Conservation (phyloP, 208 protist genomes). For the Wallacemonas sp. region DNA sequence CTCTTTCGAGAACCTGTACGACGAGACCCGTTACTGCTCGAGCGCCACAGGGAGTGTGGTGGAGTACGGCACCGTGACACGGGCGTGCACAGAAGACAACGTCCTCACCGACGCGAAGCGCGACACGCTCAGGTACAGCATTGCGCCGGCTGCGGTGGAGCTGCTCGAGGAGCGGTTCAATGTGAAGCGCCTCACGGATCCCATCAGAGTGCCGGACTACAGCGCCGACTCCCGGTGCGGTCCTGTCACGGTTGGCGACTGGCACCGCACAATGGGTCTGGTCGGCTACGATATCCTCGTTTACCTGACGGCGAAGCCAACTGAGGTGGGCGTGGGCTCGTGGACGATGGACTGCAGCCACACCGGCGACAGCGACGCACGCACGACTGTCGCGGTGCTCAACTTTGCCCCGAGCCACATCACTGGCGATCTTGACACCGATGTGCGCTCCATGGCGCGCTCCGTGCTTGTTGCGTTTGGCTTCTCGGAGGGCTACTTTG, state of each 20-base stretch:
- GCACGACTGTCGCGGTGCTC: neutral
- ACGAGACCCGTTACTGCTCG: neutral
- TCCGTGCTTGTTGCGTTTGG: neutral
- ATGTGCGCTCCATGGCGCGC: neutral
- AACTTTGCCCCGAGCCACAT: neutral
- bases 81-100: neutral
- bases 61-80: neutral
- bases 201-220: neutral
- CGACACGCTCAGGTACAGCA: neutral
- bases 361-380: neutral
- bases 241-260: neutral
- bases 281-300: neutral
- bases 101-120: neutral
- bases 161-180: neutral
- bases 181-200: neutral
- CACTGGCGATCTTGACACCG: too few relatives aligned
- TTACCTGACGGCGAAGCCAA: neutral
- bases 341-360: neutral
- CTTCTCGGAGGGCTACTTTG: neutral
- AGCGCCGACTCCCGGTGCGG: neutral
- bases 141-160: neutral
- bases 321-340: too few relatives aligned
- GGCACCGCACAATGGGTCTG: neutral
- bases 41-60: neutral
- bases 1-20: neutral